phyloP scores from a whole-genome alignment of 2,329 filamentous ascomycete species.

The Xylariaceae sp. region DNA sequence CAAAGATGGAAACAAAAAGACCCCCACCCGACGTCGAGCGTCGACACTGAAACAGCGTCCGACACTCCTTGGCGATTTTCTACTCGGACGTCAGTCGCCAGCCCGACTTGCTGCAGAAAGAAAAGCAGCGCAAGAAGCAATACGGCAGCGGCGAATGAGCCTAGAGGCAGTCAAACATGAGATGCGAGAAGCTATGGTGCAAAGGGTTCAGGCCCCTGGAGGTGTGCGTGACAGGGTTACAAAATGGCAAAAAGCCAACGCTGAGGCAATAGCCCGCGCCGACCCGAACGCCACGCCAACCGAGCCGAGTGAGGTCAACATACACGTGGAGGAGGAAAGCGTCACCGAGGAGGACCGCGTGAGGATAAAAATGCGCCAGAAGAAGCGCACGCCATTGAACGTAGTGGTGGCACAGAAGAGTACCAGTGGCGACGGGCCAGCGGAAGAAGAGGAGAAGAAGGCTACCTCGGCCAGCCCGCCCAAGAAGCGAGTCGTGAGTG shows the following conservation, averaged over 20 bases:
- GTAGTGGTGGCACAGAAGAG: constrained; percentile 25
- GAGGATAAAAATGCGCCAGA: constrained; percentile 50
- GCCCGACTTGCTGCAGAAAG: constrained; percentile 47
- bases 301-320: constrained; percentile 57
- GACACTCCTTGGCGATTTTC: constrained; percentile 28
- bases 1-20: constrained; percentile 20
- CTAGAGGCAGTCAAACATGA: constrained; percentile 54
- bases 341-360: constrained; percentile 57
- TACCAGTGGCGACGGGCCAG: constrained; percentile 26
- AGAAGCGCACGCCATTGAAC: constrained; percentile 34
- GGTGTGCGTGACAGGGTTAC: constrained; percentile 75
- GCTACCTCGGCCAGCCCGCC: constrained; percentile 56
- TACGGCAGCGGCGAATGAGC: constrained; percentile 48
- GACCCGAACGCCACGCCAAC: constrained; percentile 48
- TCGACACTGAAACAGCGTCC: constrained; percentile 25
- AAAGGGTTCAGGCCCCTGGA: constrained; percentile 55
- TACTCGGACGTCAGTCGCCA: constrained; percentile 36
- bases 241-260: constrained; percentile 77
- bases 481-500: constrained; percentile 88
- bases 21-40: constrained; percentile 24
- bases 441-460: constrained; percentile 32
- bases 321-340: constrained; percentile 53
- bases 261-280: constrained; percentile 52
- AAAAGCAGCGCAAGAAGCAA: constrained; percentile 31
- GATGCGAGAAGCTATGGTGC: constrained; percentile 54